phyloP scores from a whole-genome alignment of 495 filamentous ascomycete species.

The Neurospora sp. region DNA sequence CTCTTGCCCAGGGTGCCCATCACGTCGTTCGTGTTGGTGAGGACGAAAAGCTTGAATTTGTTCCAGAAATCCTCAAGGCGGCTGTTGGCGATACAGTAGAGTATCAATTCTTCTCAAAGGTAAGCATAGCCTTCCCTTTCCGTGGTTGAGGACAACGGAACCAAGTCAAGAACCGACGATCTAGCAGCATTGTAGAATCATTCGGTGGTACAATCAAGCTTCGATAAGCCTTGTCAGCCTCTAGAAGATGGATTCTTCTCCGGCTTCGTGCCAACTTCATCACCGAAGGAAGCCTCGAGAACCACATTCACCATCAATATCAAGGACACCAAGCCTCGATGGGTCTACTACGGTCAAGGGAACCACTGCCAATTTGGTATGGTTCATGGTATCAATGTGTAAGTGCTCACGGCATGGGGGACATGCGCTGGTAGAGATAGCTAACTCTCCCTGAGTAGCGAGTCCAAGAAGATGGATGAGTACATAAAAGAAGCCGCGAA shows the following conservation, averaged over 20 bases:
- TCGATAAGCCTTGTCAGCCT: slow-evolving; percentile 47
- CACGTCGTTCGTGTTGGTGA: slow-evolving; percentile 30
- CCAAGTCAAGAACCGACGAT: neutral
- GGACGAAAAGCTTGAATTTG: slow-evolving; percentile 25
- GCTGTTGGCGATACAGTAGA: slow-evolving; percentile 38
- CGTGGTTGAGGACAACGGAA: neutral
- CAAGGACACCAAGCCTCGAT: no score
- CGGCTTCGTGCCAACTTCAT: slow-evolving; percentile 32
- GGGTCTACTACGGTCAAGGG: no score
- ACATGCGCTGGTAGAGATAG: no score
- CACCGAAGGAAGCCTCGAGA: slow-evolving; percentile 19
- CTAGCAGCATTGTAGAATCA: slow-evolving; percentile 36
- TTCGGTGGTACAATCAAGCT: slow-evolving; percentile 50
- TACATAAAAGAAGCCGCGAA: no score
- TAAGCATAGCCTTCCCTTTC: neutral
- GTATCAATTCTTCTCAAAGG: slow-evolving; percentile 50
- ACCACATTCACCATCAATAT: slow-evolving; percentile 34
- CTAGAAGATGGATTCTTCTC: slow-evolving; percentile 38
- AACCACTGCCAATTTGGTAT: no score
- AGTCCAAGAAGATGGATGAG: no score
- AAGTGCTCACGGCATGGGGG: no score
- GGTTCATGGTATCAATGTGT: no score
- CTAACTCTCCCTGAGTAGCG: no score
- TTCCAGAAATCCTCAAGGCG: slow-evolving; percentile 22
- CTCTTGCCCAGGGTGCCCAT: slow-evolving; percentile 18